A percentile compares a stretch with the other conserved stretches of the same genome.
phyloP scores from a whole-genome alignment of 352 stramenopile genomes.

The Globisporangium alternatum region DNA sequence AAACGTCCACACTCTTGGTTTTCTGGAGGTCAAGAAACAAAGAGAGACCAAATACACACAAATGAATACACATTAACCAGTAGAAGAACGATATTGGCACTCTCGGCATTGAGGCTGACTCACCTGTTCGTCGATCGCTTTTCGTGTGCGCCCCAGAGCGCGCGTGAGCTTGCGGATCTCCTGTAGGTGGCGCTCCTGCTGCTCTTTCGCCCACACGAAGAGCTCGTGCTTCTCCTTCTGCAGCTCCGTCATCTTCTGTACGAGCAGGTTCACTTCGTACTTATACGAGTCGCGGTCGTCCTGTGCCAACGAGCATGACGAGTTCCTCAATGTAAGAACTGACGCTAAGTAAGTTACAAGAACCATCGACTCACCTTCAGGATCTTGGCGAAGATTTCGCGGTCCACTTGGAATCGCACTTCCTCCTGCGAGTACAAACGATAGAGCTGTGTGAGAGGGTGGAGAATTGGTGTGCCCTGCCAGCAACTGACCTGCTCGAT shows the following conservation, averaged over 20 bases:
- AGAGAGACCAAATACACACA: neutral
- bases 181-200: constrained; percentile 71
- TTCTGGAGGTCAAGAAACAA: constrained; percentile 21
- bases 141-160: constrained; percentile 53
- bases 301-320: constrained; percentile 18
- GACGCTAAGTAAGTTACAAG: neutral
- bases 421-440: constrained; percentile 38
- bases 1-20: constrained; percentile 33
- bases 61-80: constrained; percentile 5
- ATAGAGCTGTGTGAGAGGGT: neutral
- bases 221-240: constrained; percentile 76
- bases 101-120: neutral
- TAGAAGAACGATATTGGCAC: neutral
- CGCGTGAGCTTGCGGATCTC: constrained; percentile 84
- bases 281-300: constrained; percentile 79
- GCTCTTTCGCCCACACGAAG: constrained; percentile 62
- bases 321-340: neutral
- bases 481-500: constrained; percentile 55
- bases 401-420: constrained; percentile 76
- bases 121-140: constrained; percentile 64
- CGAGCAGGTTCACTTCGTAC: constrained; percentile 62
- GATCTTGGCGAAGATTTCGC: constrained; percentile 85
- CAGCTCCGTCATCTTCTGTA: constrained; percentile 61
- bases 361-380: constrained; percentile 39
- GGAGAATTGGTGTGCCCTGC: no score